Percentiles rank a stretch among this genome's conserved stretches.
Evolutionary conservation across 345 rosid species (phyloP).

Genomic region (Corchorus olitorius): DNA sequence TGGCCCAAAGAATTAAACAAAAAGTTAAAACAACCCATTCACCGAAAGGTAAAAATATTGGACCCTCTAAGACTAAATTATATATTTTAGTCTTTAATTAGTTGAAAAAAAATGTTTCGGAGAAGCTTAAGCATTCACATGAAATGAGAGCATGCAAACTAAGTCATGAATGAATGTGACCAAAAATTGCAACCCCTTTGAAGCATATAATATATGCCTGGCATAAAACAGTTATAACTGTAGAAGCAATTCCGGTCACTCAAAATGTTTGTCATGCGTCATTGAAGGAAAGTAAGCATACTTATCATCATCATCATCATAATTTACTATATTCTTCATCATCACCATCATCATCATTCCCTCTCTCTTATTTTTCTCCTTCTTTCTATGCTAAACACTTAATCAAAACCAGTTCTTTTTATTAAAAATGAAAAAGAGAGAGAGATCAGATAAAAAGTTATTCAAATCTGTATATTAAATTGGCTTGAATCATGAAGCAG

Average conservation of each 20-base stretch:
- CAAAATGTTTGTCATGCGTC: background rate
- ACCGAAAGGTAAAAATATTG: background rate
- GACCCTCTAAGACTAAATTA: background rate
- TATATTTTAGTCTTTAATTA: background rate
- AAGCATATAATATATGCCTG: too few relatives aligned
- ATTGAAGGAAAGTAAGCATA: background rate
- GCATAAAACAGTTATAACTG: background rate
- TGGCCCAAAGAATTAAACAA: background rate
- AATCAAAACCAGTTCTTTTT: too few relatives aligned
- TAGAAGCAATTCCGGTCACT: background rate
- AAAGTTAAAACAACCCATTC: background rate
- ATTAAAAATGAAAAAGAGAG: too few relatives aligned
- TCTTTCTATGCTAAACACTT: background rate
- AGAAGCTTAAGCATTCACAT: background rate
- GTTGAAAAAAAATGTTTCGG: background rate
- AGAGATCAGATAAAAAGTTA: background rate
- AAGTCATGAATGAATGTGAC: background rate
- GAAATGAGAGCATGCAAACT: background rate
- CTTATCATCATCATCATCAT: background rate
- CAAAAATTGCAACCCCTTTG: background rate
- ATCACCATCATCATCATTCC: background rate
- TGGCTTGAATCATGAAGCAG: too few relatives aligned
- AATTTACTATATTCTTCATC: background rate
- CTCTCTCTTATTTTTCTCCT: background rate
- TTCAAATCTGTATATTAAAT: background rate